Evolutionary conservation across 2,329 filamentous ascomycete species (phyloP), one percentile per base, ranked within the genome.

Genomic region (Colletotrichum destructivum): DNA sequence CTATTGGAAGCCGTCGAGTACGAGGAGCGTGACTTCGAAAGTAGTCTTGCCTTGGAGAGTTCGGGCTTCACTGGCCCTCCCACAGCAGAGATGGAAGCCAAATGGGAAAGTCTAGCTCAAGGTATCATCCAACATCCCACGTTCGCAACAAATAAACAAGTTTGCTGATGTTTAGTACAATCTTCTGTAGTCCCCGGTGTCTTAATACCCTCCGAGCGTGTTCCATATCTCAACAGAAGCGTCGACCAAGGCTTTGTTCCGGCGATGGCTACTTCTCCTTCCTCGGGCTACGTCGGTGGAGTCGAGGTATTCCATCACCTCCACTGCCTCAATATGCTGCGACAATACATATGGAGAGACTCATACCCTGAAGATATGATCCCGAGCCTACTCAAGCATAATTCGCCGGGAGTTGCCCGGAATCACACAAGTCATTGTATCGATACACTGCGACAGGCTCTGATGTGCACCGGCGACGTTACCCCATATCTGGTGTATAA

Each of bases 221-320:
- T 66, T 16, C 44, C 63, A 1, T 44, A 5, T 12, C 63, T 66
- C 13, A 66, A 66, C 23, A 59, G 63, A 15, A 66, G 63, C 35
- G 16, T 66, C 16, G 63, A 66, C 1, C 54, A 66, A 59, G 63
- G 63, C 8, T 60, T 66, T 12, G 16, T 66, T 26, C 6, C 35
- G 4, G 54, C 15, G 18, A 16, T 21, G 23, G 7, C 42, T 13
- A 38, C n/a, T 31, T 51, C 54, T 51, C 54, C 63, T 38, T 31
- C 52, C 16, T 35, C 9, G 16, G 63, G 63, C 23, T 66, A 59
- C 54, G 21, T 66, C 3, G 63, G 7, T 11, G 44, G 12, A 21
- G 31, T 59, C 2, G 54, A 59, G 54, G 63, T 66, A 7, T 66
- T 66, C 31, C 63, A 66, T 66, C 54, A 66, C 2, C 63, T 66